phyloP scores from a whole-genome alignment of 306 rosid species.

The Rosa chinensis region DNA sequence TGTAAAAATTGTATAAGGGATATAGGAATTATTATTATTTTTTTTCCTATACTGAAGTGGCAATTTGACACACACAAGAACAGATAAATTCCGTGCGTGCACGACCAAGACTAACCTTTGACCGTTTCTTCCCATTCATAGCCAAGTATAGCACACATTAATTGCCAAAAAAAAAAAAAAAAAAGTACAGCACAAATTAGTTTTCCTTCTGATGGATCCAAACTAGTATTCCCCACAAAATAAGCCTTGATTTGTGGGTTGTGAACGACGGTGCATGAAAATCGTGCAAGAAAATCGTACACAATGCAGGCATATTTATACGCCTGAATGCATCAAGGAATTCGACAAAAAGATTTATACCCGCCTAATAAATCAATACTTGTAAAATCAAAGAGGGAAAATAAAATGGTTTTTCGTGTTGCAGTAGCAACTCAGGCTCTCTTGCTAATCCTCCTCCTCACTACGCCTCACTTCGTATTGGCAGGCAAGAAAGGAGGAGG shows the following conservation, averaged over 20 bases:
- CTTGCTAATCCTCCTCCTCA: not conserved
- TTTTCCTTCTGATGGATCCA: too few species aligned
- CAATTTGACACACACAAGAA: too few species aligned
- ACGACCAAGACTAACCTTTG: not conserved
- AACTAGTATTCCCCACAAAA: not conserved
- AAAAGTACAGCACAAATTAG: too few species aligned
- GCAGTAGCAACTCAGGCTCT: not conserved
- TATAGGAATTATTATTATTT: too few species aligned
- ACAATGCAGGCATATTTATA: not conserved
- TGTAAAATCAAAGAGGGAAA: not conserved
- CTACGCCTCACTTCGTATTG: not conserved
- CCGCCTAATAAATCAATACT: not conserved
- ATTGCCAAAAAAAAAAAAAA: too few species aligned
- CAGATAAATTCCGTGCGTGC: not conserved
- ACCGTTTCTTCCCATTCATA: not conserved
- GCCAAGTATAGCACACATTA: not conserved
- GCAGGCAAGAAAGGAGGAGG: not conserved
- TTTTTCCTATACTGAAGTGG: too few species aligned
- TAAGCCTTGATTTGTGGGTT: not conserved
- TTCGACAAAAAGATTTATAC: not conserved
- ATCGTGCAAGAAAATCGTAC: not conserved
- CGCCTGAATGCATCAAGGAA: not conserved
- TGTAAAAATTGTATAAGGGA: too few species aligned
- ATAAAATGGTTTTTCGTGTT: not conserved
- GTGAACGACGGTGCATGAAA: not conserved